Evolutionary conservation across 331 rosid genomes (phyloP).

Genomic region (Quercus tomentella): DNA sequence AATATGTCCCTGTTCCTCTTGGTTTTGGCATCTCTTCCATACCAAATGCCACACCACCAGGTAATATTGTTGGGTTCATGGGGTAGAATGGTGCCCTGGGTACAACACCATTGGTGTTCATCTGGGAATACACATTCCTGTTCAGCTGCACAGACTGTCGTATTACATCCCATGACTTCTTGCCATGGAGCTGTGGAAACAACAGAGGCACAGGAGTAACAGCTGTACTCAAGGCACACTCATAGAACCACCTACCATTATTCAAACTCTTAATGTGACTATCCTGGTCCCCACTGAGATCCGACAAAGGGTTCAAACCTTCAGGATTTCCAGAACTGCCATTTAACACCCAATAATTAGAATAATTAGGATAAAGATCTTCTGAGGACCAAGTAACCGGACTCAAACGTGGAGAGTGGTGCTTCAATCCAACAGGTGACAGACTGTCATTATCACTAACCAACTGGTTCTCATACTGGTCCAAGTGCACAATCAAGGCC

Average conservation of each 20-base stretch:
- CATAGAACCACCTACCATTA: slow-evolving; percentile 39
- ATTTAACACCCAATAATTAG: slow-evolving; percentile 14
- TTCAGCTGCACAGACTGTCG: slow-evolving; percentile 30
- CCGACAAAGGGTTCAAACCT: slow-evolving; percentile 44
- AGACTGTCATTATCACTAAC: slow-evolving; percentile 14
- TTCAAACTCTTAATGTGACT: slow-evolving; percentile 42
- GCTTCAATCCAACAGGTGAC: slow-evolving; percentile 21
- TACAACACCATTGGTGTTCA: slow-evolving; percentile 40
- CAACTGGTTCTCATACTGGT: slow-evolving; percentile 29
- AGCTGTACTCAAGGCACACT: slow-evolving; percentile 35
- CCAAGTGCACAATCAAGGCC: not conserved
- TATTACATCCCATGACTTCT: slow-evolving; percentile 53
- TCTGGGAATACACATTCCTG: slow-evolving; percentile 29
- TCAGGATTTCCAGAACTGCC: slow-evolving; percentile 28
- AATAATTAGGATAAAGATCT: slow-evolving; percentile 30
- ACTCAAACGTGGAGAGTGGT: slow-evolving; percentile 15
- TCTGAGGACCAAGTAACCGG: slow-evolving; percentile 16
- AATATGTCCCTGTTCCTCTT: slow-evolving; percentile 86
- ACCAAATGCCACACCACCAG: slow-evolving; percentile 27
- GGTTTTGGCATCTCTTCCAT: slow-evolving; percentile 55
- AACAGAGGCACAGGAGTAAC: slow-evolving; percentile 39
- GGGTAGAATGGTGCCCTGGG: slow-evolving; percentile 36
- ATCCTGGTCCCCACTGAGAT: slow-evolving; percentile 70
- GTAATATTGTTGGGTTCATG: slow-evolving; percentile 42
- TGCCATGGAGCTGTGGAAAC: slow-evolving; percentile 42